A percentile compares a stretch with the other conserved stretches of the same genome.
phyloP scores from a whole-genome alignment of 2,329 filamentous ascomycete genomes.

The Aspergillus novoparasiticus region DNA sequence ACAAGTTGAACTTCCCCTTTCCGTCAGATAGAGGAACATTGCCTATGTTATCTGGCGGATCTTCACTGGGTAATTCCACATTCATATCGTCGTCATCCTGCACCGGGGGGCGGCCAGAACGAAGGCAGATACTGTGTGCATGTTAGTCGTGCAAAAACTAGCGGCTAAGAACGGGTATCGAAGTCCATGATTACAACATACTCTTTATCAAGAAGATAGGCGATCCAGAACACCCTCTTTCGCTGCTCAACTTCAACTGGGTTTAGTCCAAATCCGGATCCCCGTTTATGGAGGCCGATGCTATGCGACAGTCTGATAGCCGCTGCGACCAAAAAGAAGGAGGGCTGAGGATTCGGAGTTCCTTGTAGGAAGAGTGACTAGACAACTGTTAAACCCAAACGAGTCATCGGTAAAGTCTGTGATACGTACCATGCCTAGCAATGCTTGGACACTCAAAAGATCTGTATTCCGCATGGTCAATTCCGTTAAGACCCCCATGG shows the following conservation, averaged over 20 bases:
- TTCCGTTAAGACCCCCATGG: constrained; percentile 89
- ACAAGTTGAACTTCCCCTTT: constrained; percentile 91
- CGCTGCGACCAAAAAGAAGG: constrained; percentile 86
- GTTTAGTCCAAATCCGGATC: constrained; percentile 89
- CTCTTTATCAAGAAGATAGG: constrained; percentile 74
- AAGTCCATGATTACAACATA: constrained; percentile 31
- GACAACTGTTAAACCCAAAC: constrained; percentile 13
- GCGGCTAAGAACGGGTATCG: not conserved
- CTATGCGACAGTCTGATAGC: constrained; percentile 90
- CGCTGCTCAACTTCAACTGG: constrained; percentile 91
- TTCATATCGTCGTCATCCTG: constrained; percentile 89
- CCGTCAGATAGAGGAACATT: constrained; percentile 89
- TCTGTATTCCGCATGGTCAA: constrained; percentile 96
- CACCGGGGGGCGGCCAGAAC: constrained; percentile 70
- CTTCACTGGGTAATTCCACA: constrained; percentile 87
- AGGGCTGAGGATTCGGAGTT: constrained; percentile 93
- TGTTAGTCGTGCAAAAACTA: constrained; percentile 15
- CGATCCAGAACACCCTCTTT: constrained; percentile 77
- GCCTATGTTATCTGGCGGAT: constrained; percentile 88
- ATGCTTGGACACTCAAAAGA: constrained; percentile 87
- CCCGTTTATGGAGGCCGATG: constrained; percentile 92
- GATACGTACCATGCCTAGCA: constrained; percentile 75
- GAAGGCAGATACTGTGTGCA: constrained; percentile 61
- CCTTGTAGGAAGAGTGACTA: constrained; percentile 87
- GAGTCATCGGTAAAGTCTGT: not conserved